phyloP scores from a whole-genome alignment of 208 protist species.

The Acanthamoeba sp. region DNA sequence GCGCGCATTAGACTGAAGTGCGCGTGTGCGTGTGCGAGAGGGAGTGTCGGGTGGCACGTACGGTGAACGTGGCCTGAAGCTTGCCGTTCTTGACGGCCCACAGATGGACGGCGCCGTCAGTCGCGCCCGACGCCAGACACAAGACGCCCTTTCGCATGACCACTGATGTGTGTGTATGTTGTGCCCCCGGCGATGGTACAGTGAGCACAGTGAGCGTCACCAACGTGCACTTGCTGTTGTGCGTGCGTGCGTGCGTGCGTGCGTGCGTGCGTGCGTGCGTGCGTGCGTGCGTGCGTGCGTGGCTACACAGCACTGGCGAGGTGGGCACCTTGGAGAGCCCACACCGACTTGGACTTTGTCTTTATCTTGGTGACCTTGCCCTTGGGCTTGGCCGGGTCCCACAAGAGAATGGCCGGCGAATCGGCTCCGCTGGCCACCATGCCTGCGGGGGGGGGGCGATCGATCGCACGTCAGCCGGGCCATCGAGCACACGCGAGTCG shows the following conservation, averaged over 20 bases:
- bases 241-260: too few relatives aligned
- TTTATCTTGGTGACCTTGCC: neutral
- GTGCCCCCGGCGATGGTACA: too few relatives aligned
- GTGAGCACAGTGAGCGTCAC: neutral
- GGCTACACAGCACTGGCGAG: too few relatives aligned
- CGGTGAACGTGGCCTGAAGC: constrained; percentile 9
- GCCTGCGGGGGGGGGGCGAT: too few relatives aligned
- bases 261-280: neutral
- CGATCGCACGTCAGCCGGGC: too few relatives aligned
- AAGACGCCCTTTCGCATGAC: constrained; percentile 20
- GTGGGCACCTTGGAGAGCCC: neutral
- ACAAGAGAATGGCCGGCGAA: neutral
- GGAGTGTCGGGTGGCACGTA: neutral
- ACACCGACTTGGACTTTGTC: neutral
- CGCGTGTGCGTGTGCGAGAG: neutral
- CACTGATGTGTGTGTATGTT: too few relatives aligned
- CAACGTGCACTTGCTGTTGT: too few relatives aligned
- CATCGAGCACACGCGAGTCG: too few relatives aligned
- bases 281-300: too few relatives aligned
- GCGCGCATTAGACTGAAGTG: neutral
- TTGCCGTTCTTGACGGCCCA: constrained; percentile 22
- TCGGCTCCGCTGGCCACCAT: neutral
- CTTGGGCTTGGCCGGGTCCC: neutral
- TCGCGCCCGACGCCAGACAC: constrained; percentile 4
- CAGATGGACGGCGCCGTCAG: neutral